Evolutionary conservation across 1,284 basidiomycete species (phyloP).

Genomic region (Golubevia sp.): DNA sequence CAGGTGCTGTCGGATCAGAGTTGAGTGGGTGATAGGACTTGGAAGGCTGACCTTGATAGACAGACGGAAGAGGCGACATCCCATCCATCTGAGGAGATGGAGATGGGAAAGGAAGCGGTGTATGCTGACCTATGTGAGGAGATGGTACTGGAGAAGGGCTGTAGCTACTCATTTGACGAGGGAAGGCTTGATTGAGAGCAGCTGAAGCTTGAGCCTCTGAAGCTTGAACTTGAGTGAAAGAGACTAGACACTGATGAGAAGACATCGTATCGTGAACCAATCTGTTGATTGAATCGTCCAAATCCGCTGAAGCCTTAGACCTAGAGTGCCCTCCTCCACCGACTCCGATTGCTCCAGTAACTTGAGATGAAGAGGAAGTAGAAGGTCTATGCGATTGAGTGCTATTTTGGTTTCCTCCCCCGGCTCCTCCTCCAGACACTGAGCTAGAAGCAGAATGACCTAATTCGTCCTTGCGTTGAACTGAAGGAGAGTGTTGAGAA

Average conservation of each 20-base stretch:
- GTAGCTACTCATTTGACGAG: constrained; percentile 17
- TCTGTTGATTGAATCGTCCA: constrained; percentile 32
- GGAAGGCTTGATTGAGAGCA: constrained; percentile 12
- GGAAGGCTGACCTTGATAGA: background rate
- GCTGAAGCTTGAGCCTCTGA: constrained; percentile 23
- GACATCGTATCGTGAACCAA: constrained; percentile 46
- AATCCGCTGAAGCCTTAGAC: constrained; percentile 35
- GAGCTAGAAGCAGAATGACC: background rate
- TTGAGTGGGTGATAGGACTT: background rate
- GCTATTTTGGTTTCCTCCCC: background rate
- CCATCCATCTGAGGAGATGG: background rate
- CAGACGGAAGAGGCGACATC: background rate
- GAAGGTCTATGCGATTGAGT: constrained; percentile 13
- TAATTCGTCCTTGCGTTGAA: background rate
- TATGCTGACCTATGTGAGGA: background rate
- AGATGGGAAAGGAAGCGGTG: background rate
- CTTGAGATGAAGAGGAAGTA: constrained; percentile 23
- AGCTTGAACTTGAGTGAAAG: constrained; percentile 26
- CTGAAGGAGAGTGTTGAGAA: background rate
- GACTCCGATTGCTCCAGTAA: constrained; percentile 13
- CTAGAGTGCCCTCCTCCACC: background rate
- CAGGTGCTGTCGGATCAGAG: background rate
- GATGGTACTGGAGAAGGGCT: background rate
- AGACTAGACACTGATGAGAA: constrained; percentile 45
- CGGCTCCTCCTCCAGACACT: background rate